Conservation (phyloP, 345 rosid species). For the Xanthoceras sorbifolium region DNA sequence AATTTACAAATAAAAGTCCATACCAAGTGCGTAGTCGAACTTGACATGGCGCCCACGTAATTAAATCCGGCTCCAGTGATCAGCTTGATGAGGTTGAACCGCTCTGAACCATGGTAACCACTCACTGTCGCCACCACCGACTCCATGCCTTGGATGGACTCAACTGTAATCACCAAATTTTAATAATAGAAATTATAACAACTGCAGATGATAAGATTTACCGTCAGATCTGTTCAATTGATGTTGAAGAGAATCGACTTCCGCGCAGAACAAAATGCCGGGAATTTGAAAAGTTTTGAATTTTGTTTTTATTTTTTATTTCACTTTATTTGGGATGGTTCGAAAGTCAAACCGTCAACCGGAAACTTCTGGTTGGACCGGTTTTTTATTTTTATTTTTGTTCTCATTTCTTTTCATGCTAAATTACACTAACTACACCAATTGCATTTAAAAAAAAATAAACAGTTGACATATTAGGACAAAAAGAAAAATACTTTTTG, state of each 20-base stretch:
- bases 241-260: background rate
- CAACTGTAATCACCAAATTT: slow-evolving; percentile 1
- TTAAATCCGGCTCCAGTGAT: slow-evolving; percentile 69
- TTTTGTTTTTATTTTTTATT: background rate
- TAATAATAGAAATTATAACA: no score
- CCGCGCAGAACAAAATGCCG: slow-evolving; percentile 22
- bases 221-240: slow-evolving; percentile 3
- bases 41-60: slow-evolving; percentile 76
- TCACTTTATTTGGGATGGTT: no score
- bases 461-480: no score
- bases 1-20: background rate
- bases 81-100: slow-evolving; percentile 83
- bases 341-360: background rate
- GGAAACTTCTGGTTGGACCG: background rate
- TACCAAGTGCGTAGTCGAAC: slow-evolving; percentile 81
- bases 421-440: no score
- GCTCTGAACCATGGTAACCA: slow-evolving; percentile 79
- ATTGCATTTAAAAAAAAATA: no score
- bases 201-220: background rate
- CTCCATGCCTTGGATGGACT: slow-evolving; percentile 70
- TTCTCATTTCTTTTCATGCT: no score
- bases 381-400: background rate
- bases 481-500: no score
- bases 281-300: slow-evolving; percentile 33
- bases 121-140: slow-evolving; percentile 88